Evolutionary conservation across 257 asterid genomes (phyloP).

Genomic region (Solanum sparsipilum): DNA sequence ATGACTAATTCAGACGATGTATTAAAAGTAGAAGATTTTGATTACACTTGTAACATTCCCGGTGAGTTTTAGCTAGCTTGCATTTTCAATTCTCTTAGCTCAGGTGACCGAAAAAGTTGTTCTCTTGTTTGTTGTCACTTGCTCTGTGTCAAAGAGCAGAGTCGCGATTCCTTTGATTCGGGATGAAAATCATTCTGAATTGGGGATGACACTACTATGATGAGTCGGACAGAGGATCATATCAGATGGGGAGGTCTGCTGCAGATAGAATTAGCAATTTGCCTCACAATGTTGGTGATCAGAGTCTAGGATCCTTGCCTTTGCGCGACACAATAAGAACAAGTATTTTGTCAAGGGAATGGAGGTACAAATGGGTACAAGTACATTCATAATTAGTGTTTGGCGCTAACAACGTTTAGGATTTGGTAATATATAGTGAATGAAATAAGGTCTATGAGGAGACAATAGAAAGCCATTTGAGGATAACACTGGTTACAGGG

Average conservation of each 20-base stretch:
- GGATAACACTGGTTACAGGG: no score
- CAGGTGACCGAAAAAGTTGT: neutral
- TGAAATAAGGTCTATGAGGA: no score
- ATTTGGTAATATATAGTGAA: no score
- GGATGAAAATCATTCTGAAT: neutral
- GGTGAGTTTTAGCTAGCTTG: neutral
- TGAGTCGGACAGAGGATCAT: neutral
- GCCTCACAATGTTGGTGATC: neutral
- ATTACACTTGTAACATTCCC: neutral
- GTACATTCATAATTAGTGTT: neutral
- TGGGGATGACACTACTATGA: neutral
- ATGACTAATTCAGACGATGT: no score
- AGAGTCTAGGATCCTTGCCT: neutral
- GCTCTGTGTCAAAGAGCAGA: neutral
- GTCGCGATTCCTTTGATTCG: neutral
- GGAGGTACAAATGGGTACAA: neutral
- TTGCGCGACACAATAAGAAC: neutral
- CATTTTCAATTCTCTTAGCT: neutral
- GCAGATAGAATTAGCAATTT: neutral
- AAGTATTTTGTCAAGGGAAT: neutral
- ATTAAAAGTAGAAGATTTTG: no score
- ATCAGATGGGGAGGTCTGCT: neutral
- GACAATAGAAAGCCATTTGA: no score
- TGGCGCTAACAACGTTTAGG: neutral
- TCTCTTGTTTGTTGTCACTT: neutral